A percentile compares a stretch with the other conserved stretches of the same genome.
phyloP scores from a whole-genome alignment of 257 asterid genomes.

The Ilex asprella region DNA sequence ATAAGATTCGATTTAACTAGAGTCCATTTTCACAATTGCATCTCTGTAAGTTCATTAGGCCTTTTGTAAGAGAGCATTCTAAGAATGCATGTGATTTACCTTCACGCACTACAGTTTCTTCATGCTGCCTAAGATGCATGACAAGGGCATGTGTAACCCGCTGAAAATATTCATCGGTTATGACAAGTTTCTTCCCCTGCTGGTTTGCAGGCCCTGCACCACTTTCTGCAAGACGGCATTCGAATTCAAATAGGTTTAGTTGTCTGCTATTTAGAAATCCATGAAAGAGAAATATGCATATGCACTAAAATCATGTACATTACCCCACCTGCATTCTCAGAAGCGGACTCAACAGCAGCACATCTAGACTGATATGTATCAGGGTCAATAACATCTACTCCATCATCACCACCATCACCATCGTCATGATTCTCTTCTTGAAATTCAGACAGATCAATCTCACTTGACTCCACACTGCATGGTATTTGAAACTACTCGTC shows the following conservation, averaged over 20 bases:
- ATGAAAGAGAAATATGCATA: not conserved
- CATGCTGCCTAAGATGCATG: constrained; percentile 78
- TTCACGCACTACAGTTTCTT: constrained; percentile 53
- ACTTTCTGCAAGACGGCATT: constrained; percentile 39
- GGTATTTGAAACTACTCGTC: constrained; percentile 8
- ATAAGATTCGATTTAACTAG: not conserved
- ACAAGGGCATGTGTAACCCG: constrained; percentile 85
- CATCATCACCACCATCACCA: constrained; percentile 31
- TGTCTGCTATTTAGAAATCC: not conserved
- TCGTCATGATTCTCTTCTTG: constrained; percentile 51
- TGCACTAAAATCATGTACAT: not conserved
- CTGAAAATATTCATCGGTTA: constrained; percentile 83
- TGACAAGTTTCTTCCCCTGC: constrained; percentile 70
- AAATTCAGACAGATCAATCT: constrained; percentile 91
- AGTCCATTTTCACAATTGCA: too few species aligned
- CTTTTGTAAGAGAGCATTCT: not conserved
- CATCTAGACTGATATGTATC: constrained; percentile 24
- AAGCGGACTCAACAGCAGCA: constrained; percentile 38
- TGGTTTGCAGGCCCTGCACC: constrained; percentile 31
- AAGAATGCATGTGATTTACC: constrained; percentile 27
- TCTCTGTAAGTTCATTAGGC: not conserved
- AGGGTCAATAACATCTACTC: constrained; percentile 29
- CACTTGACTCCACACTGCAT: constrained; percentile 93
- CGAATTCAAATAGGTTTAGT: constrained; percentile 1
- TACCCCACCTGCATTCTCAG: constrained; percentile 33